Conservation (phyloP, 208 protist genomes). For the Wallacemonas sp. region DNA sequence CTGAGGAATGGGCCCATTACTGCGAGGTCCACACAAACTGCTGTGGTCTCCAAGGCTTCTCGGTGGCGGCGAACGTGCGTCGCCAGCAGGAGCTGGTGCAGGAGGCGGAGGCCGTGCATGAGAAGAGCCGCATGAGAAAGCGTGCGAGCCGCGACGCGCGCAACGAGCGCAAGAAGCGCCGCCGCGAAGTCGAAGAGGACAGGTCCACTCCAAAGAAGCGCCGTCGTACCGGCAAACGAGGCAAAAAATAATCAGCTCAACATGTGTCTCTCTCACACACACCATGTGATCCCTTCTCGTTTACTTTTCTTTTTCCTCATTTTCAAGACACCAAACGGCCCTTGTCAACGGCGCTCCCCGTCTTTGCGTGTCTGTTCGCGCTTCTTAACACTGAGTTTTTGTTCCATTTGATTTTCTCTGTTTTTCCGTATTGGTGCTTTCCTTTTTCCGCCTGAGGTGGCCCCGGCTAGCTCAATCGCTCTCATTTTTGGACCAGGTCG, state of each 20-base stretch:
- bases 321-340: background rate
- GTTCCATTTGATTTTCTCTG: background rate
- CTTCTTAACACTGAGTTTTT: background rate
- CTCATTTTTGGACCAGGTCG: background rate
- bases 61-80: background rate
- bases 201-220: background rate
- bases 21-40: background rate
- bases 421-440: background rate
- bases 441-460: background rate
- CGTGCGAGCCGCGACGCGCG: conserved; percentile 9
- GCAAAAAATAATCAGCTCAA: background rate
- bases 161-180: conserved; percentile 12
- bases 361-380: background rate
- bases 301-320: background rate
- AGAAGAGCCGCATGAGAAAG: background rate
- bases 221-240: background rate
- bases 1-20: background rate
- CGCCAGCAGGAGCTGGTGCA: background rate
- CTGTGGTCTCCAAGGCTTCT: background rate
- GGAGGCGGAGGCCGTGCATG: background rate
- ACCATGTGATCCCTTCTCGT: background rate
- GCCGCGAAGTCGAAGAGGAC: background rate
- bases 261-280: background rate
- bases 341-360: background rate
- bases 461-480: too few species aligned